phyloP scores from a whole-genome alignment of 2,329 filamentous ascomycete genomes.

The Xylaria hypoxylon region DNA sequence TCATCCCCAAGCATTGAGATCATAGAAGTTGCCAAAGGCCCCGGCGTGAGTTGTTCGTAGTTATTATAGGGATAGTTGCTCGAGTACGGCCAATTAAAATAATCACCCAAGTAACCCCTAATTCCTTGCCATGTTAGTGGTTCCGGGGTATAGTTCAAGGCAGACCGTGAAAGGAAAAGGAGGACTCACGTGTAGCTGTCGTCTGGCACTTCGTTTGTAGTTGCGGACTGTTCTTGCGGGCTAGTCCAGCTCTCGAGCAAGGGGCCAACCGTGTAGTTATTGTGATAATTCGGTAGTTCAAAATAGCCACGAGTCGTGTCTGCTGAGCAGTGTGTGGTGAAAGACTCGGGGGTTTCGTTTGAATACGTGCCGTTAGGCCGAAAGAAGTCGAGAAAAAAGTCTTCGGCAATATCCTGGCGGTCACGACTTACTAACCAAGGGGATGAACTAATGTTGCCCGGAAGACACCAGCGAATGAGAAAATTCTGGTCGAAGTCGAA shows the following conservation, averaged over 20 bases:
- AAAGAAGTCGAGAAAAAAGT: not conserved
- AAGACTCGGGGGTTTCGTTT: not conserved
- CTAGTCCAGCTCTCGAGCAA: not conserved
- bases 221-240: not conserved
- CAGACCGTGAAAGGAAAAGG: not conserved
- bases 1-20: constrained; percentile 8
- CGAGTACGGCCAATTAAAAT: not conserved
- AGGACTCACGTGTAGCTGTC: not conserved
- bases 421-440: constrained; percentile 1
- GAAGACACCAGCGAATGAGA: constrained; percentile 9
- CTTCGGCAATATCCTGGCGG: constrained; percentile 11
- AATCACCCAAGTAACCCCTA: not conserved
- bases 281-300: constrained; percentile 15
- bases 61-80: not conserved
- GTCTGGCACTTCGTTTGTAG: not conserved
- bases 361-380: not conserved
- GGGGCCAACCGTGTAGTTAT: not conserved
- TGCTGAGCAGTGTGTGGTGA: constrained; percentile 13
- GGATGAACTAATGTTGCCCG: not conserved
- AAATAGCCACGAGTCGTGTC: constrained; percentile 10
- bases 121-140: not conserved
- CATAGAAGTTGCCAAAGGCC: constrained; percentile 4
- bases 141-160: not conserved
- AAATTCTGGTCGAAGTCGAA: not conserved
- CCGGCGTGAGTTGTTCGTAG: not conserved